Base-by-base conservation (phyloP, 1,284 basidiomycete genomes). In the Hemileia vastatrix region DNA sequence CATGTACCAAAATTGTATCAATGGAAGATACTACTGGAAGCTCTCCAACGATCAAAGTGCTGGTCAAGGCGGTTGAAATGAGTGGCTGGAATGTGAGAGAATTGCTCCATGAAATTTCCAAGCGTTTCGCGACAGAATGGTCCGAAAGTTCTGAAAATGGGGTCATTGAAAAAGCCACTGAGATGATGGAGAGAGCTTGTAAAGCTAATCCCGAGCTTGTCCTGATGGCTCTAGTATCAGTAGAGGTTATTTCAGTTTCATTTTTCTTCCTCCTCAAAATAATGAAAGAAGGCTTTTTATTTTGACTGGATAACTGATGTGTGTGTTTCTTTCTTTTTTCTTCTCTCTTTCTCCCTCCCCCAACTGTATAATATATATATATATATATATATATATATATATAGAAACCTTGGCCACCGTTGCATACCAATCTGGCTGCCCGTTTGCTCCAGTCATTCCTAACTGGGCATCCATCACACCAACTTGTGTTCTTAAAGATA, bases 401-500 rank as follows among this genome's bases (percentile, higher is more conserved):
- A 2, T 15, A 90, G 80, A 80, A 87, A 71, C 84, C 86, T 4
- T 95, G 93, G 86, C 90, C 87, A 67, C 83, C 86, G 18, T 86
- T 92, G 52, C 87, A 94, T 50, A 78, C 83, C 33, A 88, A 92
- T 68, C 89, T 97, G 76, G 85, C 88, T 15, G 83, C 86, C 57
- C 88, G 88, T 71, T 81, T 98, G 24, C 80, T 97, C 54, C 82
- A 84, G 49, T 88, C 93, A 84, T 97, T 98, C 80, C 81, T 98
- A 52, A 85, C 84, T 19, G 88, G 90, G 4, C 88, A 95, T 72
- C 90, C 91, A 5, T 92, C 92, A 68, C 89, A 94, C 70, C 89
- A 94, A 68, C 83, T 98, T 21, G 93, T 97, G 63, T 97, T 98
- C 79, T 90, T 94, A 84, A 83, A 90, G 63, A 84, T 98, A 64